Base-by-base conservation (phyloP, 2,329 filamentous ascomycete genomes). In the Aspergillus cejpii region DNA sequence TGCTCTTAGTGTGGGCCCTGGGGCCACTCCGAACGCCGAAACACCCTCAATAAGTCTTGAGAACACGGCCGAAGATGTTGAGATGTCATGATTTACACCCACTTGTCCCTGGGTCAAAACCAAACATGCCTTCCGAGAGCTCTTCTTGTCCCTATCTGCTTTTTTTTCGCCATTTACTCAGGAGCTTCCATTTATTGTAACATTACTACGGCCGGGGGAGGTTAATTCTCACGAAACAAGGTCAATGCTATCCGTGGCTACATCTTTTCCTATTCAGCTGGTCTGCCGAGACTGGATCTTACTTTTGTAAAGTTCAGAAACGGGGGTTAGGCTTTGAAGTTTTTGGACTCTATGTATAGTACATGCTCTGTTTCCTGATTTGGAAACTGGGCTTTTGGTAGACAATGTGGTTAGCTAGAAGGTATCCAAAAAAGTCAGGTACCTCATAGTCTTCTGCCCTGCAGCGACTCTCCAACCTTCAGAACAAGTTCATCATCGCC, bases 401-500 rank as follows among this genome's bases (percentile, higher is more conserved):
- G 17, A 10, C 8, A 6, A 34, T 10, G 31, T 34, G 17, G 31
- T 34, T 11, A 2, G 31, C 14, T 6, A 6, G 17, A 11, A 12
- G 24, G 21, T 42, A 41, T 42, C 15, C 37, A 29, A n/a, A 29
- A n/a, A 23, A 14, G 31, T 21, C 34, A 21, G 46, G 50, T 36
- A 33, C 15, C 20, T 38, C 11, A 47, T 11, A 62, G 41, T 15
- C 24, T 44, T 31, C 26, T 45, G n/a, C 55, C 52, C 41, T 69
- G 65, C 5, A 71, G 44, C 42, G 66, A 43, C 44, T 62, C 59
- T 11, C 64, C 68, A 19, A 68, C 63, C 39, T 60, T 60, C 37
- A 72, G 48, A 5, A 72, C 67, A 28, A 70, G 52, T 21, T 65
- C 57, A 49, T 74, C 72, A 41, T 72, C 68, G 1, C 71, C 71